A percentile compares a stretch with the other conserved stretches of the same genome.
Conservation (phyloP, 1,284 basidiomycete genomes). For the Irpex rosettiformis region DNA sequence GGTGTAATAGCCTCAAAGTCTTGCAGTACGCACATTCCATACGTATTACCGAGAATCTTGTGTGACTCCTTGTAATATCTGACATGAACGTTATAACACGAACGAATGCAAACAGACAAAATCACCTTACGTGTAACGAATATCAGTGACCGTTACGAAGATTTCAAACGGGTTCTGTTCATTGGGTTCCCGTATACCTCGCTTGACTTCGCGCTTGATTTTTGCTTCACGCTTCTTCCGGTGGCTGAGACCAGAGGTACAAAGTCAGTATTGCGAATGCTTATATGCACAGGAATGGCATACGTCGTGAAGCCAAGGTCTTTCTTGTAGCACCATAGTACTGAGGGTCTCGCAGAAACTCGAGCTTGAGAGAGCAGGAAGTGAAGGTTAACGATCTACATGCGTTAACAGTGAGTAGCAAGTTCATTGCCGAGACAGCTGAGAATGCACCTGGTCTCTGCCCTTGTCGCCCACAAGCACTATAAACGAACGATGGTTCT, state of each 20-base stretch:
- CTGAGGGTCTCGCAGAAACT: conserved; percentile 85
- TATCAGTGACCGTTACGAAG: conserved; percentile 98
- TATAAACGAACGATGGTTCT: conserved; percentile 94
- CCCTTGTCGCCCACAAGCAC: conserved; percentile 96
- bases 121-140: conserved; percentile 83
- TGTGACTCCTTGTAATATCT: conserved; percentile 93
- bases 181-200: conserved; percentile 90
- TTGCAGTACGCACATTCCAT: conserved; percentile 96
- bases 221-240: conserved; percentile 96
- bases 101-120: not conserved
- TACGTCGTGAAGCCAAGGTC: conserved; percentile 92
- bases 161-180: conserved; percentile 98
- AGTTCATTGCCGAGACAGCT: not conserved
- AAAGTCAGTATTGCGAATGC: not conserved
- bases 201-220: conserved; percentile 92
- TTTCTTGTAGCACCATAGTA: conserved; percentile 98
- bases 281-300: conserved; percentile 20
- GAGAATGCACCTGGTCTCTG: conserved; percentile 73
- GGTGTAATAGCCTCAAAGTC: conserved; percentile 99
- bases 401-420: not conserved
- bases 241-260: conserved; percentile 54
- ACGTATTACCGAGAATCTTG: conserved; percentile 96
- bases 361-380: conserved; percentile 91
- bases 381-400: conserved; percentile 91
- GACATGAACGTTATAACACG: not conserved